These are phyloP conservation scores for Pueraria montana DNA, from an alignment of 306 rosid genomes.

Conservation along the genomic window DNA sequence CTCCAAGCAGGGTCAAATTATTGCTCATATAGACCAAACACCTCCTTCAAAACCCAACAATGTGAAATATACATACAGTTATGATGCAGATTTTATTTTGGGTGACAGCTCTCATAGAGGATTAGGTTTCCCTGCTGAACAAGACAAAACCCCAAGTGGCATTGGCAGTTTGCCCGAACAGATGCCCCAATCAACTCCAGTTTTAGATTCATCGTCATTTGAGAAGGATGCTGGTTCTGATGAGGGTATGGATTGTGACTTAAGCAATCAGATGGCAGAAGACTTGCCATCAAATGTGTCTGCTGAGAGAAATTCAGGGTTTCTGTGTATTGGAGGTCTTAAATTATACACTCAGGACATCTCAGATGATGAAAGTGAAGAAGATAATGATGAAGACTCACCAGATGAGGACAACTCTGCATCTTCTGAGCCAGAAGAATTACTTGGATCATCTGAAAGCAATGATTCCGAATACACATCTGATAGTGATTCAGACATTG, in stretches of 20 bases:
- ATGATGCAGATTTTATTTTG: slow-evolving; percentile 70
- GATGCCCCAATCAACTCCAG: slow-evolving; percentile 56
- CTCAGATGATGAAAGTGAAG: slow-evolving; percentile 72
- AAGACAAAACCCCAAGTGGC: slow-evolving; percentile 60
- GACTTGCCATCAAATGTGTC: slow-evolving; percentile 48
- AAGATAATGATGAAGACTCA: slow-evolving; percentile 50
- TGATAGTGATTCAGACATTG: slow-evolving; percentile 83
- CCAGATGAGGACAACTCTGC: slow-evolving; percentile 59
- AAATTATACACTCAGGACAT: slow-evolving; percentile 84
- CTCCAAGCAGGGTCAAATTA: slow-evolving; percentile 57
- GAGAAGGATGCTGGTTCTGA: slow-evolving; percentile 61
- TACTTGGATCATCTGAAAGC: slow-evolving; percentile 63
- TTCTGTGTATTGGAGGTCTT: slow-evolving; percentile 86
- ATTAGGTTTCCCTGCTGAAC: slow-evolving; percentile 78
- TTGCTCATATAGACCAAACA: slow-evolving; percentile 63
- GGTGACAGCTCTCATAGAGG: slow-evolving; percentile 86
- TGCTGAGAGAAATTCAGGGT: slow-evolving; percentile 76
- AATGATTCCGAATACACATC: slow-evolving; percentile 69
- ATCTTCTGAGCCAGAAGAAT: slow-evolving; percentile 60
- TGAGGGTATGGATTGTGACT: slow-evolving; percentile 52
- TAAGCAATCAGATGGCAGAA: slow-evolving; percentile 56
- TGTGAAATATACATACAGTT: slow-evolving; percentile 69
- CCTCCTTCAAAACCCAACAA: slow-evolving; percentile 57
- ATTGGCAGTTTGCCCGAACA: slow-evolving; percentile 55
- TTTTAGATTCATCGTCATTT: slow-evolving; percentile 55